Evolutionary conservation across 139 green algal species (phyloP).

Genomic region (Picochlorum costavermella): DNA sequence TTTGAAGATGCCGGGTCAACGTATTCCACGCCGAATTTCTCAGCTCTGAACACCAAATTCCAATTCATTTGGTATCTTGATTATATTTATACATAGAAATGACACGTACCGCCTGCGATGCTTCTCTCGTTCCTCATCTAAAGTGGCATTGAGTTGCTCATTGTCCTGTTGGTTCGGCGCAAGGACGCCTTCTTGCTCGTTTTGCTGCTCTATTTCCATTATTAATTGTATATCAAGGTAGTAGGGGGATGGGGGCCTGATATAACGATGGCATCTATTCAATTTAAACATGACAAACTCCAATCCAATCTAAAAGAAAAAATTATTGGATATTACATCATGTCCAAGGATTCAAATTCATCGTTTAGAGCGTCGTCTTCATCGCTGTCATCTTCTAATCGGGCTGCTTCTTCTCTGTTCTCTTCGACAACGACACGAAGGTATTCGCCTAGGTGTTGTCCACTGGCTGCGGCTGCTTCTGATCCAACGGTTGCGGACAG

Average conservation of each 20-base stretch:
- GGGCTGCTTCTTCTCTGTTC: background rate
- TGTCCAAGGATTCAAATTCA: background rate
- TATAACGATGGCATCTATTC: background rate
- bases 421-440: slow-evolving; percentile 1
- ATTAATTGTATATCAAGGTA: too few relatives aligned
- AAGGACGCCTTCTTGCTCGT: background rate
- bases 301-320: too few relatives aligned
- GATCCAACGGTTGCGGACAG: background rate
- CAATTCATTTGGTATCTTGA: background rate
- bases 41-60: slow-evolving; percentile 35
- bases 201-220: slow-evolving; percentile 7
- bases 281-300: too few relatives aligned
- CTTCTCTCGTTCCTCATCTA: slow-evolving; percentile 49
- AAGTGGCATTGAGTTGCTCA: slow-evolving; percentile 4
- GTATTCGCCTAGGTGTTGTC: background rate
- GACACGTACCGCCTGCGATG: slow-evolving; percentile 30
- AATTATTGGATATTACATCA: background rate
- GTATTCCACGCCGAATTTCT: slow-evolving; percentile 49
- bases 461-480: slow-evolving; percentile 2
- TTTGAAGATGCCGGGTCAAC: slow-evolving; percentile 31
- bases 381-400: slow-evolving; percentile 4
- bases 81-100: background rate
- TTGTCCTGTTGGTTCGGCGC: background rate
- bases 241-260: background rate
- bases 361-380: slow-evolving; percentile 2